Percentiles rank a stretch among this genome's conserved stretches.
phyloP scores from a whole-genome alignment of 805 yeast species.

The Yarrowia osloensis region DNA sequence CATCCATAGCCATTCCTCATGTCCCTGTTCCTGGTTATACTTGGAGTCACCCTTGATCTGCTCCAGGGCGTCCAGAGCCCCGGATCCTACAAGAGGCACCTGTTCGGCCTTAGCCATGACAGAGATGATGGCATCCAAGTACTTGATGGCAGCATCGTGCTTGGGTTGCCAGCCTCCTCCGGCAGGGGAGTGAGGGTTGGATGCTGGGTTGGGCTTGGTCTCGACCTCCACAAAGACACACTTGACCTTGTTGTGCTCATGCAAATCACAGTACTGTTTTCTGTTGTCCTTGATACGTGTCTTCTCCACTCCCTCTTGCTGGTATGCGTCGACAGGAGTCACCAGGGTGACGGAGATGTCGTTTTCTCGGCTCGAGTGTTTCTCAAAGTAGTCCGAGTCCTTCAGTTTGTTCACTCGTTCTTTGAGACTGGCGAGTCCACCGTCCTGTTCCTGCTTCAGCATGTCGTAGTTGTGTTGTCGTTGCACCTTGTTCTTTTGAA shows the following conservation, averaged over 20 bases:
- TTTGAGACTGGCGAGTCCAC: neutral
- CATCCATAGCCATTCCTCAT: conserved; percentile 20
- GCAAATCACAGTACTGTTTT: conserved; percentile 9
- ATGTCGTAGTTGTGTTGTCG: conserved; percentile 1
- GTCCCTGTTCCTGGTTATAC: neutral
- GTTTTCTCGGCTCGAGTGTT: neutral
- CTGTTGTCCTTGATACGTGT: conserved; percentile 3
- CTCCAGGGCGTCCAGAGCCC: conserved; percentile 2
- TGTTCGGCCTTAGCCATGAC: neutral
- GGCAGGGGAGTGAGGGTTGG: neutral
- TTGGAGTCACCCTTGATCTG: conserved; percentile 1
- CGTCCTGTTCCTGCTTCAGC: neutral
- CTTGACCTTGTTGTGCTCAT: conserved; percentile 17
- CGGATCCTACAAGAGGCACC: neutral
- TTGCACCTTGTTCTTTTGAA: neutral
- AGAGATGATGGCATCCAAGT: neutral
- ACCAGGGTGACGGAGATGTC: neutral
- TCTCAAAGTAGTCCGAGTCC: neutral
- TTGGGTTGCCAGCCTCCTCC: conserved; percentile 25
- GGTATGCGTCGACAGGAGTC: conserved; percentile 2
- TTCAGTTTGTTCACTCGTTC: neutral
- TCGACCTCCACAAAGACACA: conserved; percentile 13
- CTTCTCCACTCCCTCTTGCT: conserved; percentile 9
- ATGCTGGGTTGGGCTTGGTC: conserved; percentile 9
- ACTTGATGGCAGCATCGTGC: neutral